A percentile compares a stretch with the other conserved stretches of the same genome.
Conservation (phyloP, 2,329 filamentous ascomycete genomes). For the Pseudocercospora musae region DNA sequence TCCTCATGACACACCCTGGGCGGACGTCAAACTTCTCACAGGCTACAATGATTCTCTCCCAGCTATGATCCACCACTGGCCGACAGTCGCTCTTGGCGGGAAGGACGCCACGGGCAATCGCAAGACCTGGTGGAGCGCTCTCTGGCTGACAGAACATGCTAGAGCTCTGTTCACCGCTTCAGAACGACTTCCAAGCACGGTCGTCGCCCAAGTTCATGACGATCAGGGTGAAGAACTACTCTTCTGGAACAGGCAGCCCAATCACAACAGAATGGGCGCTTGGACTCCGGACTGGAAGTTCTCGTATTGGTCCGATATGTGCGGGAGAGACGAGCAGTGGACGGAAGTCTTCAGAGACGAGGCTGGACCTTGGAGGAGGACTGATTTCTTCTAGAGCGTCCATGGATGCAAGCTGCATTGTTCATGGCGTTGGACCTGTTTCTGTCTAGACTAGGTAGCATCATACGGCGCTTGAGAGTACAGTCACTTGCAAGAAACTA, state of each 20-base stretch:
- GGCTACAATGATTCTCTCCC: neutral
- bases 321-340: slow-evolving; percentile 3
- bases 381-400: neutral
- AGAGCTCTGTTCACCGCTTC: slow-evolving; percentile 1
- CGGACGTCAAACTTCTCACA: slow-evolving; percentile 2
- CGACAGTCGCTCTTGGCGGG: neutral
- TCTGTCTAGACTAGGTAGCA: neutral
- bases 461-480: neutral
- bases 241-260: slow-evolving; percentile 7
- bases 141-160: slow-evolving; percentile 1
- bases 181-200: neutral
- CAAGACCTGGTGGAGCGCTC: neutral
- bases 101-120: neutral
- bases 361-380: slow-evolving; percentile 6
- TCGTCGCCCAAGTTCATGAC: neutral
- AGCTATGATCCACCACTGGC: slow-evolving; percentile 10
- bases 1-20: slow-evolving; percentile 2
- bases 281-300: neutral
- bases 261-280: slow-evolving; percentile 1
- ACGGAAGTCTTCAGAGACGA: slow-evolving; percentile 6
- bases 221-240: neutral
- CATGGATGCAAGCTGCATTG: neutral
- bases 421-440: neutral
- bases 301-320: slow-evolving; percentile 6
- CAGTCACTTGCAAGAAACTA: neutral